phyloP scores from a whole-genome alignment of 2,329 filamentous ascomycete genomes.

The Cercospora zeina region DNA sequence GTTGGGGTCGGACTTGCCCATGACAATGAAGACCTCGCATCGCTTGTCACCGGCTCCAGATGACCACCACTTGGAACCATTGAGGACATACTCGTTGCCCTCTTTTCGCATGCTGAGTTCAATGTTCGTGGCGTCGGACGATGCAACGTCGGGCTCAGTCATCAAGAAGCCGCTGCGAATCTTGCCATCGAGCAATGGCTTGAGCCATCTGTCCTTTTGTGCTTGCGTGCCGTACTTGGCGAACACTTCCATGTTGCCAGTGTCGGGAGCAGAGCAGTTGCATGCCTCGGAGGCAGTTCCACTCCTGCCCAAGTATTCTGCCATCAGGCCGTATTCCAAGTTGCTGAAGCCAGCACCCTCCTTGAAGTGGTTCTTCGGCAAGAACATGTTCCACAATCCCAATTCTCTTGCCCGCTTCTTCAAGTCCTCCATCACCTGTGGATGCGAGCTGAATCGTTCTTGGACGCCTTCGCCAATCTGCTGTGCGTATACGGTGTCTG shows the following conservation, averaged over 20 bases:
- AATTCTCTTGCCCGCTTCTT: slow-evolving; percentile 80
- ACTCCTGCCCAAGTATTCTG: slow-evolving; percentile 89
- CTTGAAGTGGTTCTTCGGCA: slow-evolving; percentile 91
- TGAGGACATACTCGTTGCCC: slow-evolving; percentile 88
- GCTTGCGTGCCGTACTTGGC: slow-evolving; percentile 54
- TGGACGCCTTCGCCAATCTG: slow-evolving; percentile 71
- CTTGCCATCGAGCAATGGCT: slow-evolving; percentile 52
- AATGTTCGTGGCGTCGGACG: slow-evolving; percentile 54
- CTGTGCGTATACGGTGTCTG: slow-evolving; percentile 76
- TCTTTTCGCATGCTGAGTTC: slow-evolving; percentile 73
- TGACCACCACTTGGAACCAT: slow-evolving; percentile 99
- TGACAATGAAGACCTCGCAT: slow-evolving; percentile 91
- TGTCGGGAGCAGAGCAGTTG: slow-evolving; percentile 59
- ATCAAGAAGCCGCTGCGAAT: slow-evolving; percentile 52
- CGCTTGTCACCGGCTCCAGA: slow-evolving; percentile 90
- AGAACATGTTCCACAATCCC: slow-evolving; percentile 97
- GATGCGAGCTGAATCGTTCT: slow-evolving; percentile 74
- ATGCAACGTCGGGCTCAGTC: slow-evolving; percentile 51
- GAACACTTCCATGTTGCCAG: slow-evolving; percentile 55
- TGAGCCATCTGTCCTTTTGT: slow-evolving; percentile 54
- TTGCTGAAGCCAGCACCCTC: slow-evolving; percentile 94
- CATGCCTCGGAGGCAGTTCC: slow-evolving; percentile 82
- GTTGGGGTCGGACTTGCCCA: slow-evolving; percentile 83
- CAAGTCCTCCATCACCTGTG: slow-evolving; percentile 80
- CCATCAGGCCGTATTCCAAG: slow-evolving; percentile 96